Conservation (phyloP, 176 grass and related monocot species). For the Rhynchospora breviuscula region DNA sequence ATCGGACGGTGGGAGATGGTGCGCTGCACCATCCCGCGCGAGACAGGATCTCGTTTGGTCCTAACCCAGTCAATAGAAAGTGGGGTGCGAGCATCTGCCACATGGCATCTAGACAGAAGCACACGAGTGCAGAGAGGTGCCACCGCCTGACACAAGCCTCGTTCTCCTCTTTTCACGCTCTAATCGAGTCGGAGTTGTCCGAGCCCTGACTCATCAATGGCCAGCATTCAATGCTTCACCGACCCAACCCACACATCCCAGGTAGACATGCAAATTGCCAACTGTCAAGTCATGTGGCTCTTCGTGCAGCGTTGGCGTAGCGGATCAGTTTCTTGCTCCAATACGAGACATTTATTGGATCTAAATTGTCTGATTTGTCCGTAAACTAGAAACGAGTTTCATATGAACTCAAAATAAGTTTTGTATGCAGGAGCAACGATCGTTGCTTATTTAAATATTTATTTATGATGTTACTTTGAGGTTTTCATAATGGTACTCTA, state of each 20-base stretch:
- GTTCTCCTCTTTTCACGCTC: neutral
- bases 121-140: neutral
- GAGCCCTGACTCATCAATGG: constrained; percentile 1
- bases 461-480: too few relatives aligned
- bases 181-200: neutral
- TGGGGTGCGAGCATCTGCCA: neutral
- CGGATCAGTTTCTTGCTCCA: neutral
- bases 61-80: too few relatives aligned
- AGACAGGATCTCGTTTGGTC: too few relatives aligned
- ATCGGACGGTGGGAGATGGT: too few relatives aligned
- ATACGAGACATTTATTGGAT: neutral
- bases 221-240: constrained; percentile 2
- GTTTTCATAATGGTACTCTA: too few relatives aligned
- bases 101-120: neutral
- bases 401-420: too few relatives aligned
- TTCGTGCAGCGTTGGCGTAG: neutral
- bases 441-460: too few relatives aligned
- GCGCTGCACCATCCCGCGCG: too few relatives aligned
- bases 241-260: neutral
- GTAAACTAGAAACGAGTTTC: too few relatives aligned
- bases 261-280: neutral
- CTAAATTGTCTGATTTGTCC: neutral
- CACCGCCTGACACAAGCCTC: constrained; percentile 8
- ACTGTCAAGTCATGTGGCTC: neutral
- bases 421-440: too few relatives aligned